Base-by-base conservation (phyloP, 116 monocot genomes). In the Papilionanthe hybrid region DNA sequence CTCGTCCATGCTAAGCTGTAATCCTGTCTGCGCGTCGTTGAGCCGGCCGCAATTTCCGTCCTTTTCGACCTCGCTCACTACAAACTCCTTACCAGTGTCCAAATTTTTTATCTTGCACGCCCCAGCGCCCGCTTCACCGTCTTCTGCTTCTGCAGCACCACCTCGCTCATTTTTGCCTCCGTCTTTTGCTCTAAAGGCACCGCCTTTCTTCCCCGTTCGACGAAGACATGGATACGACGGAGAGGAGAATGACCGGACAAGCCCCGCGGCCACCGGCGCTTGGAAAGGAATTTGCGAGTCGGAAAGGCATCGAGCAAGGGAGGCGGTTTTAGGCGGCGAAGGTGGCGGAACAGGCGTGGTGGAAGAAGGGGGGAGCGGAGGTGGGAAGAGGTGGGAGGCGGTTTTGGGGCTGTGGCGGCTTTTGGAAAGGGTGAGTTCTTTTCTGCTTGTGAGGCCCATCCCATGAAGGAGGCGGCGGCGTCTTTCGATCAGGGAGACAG, bases 51-150 rank as follows among this genome's bases (percentile, higher is more conserved):
- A 82, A 5, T 79, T 60, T 9, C 86, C 92, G 68, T 90, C 86
- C 66, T 91, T 85, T 15, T 78, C 43, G 12, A 80, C 20, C 63
- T 87, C 84, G 72, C 88, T 90, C 68, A 93, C 85, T 75, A 88
- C 89, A 65, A 91, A 90, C 84, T 95, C 93, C 82, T 91, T 93
- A 7, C 98, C 98, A 4, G 88, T 91, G 82, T 94, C 98, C 29
- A 91, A 82, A 42, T 93, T 89, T 86, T 89, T 98, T 55, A 98
- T 90, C 58, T 82, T 87, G 87, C 78, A 88, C 22, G 74, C 47
- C 22, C 63, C 72, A 29, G 63, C 77, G 32, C 6, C 43, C 7
- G 30, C 55, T 7, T 45, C 72, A 4, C 77, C 79, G 9, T 19
- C 1, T 20, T 15, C 18, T 19, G 17, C 5, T 20, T 57, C 58